phyloP scores from a whole-genome alignment of 2,329 filamentous ascomycete species.

The Ophiostoma sp. region DNA sequence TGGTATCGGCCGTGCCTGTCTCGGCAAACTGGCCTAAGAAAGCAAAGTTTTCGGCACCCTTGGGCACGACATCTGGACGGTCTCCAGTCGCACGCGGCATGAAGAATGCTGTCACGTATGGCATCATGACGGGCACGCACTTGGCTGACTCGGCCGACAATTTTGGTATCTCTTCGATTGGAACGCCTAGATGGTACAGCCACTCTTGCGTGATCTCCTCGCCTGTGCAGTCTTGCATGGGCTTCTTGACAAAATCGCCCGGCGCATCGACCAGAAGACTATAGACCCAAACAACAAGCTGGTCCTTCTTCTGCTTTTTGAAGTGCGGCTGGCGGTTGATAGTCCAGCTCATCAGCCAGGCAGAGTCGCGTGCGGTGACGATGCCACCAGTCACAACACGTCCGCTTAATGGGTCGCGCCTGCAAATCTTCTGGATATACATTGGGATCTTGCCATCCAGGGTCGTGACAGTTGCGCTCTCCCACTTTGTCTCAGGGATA shows the following conservation, averaged over 20 bases:
- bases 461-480: conserved; percentile 40
- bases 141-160: conserved; percentile 30
- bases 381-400: conserved; percentile 35
- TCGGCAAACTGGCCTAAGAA: conserved; percentile 42
- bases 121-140: conserved; percentile 39
- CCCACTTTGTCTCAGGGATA: conserved; percentile 36
- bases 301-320: conserved; percentile 34
- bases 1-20: conserved; percentile 35
- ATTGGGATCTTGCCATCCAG: conserved; percentile 31
- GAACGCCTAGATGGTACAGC: conserved; percentile 37
- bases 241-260: conserved; percentile 38
- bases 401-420: conserved; percentile 33
- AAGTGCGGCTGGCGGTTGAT: conserved; percentile 42
- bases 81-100: conserved; percentile 35
- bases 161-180: conserved; percentile 29
- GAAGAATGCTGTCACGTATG: conserved; percentile 38
- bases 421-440: conserved; percentile 34
- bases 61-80: conserved; percentile 38
- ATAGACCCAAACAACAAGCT: conserved; percentile 40
- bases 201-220: conserved; percentile 39
- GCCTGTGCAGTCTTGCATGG: conserved; percentile 39
- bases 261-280: conserved; percentile 36
- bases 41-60: conserved; percentile 36
- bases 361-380: conserved; percentile 37
- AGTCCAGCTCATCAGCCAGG: conserved; percentile 39